Evolutionary conservation across 306 rosid genomes (phyloP).

Genomic region (Quercus aquifolioides): DNA sequence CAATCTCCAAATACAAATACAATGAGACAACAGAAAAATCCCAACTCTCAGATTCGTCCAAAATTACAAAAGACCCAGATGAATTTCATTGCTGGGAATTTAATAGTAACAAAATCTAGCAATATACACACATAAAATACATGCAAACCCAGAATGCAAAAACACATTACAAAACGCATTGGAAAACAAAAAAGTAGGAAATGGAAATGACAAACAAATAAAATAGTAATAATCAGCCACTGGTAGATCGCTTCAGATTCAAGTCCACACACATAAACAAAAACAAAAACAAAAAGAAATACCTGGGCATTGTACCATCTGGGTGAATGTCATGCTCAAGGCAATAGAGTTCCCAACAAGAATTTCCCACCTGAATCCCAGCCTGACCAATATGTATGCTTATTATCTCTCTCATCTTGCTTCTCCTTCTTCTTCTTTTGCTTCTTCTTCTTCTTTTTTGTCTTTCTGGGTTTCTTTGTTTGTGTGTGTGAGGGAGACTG

Average conservation of each 20-base stretch:
- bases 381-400: slow-evolving; percentile 99
- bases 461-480: neutral
- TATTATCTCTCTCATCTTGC: slow-evolving; percentile 82
- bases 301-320: slow-evolving; percentile 97
- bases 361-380: slow-evolving; percentile 94
- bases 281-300: neutral
- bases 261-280: no score
- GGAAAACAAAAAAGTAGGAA: no score
- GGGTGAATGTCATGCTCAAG: slow-evolving; percentile 96
- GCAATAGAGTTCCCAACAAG: slow-evolving; percentile 99
- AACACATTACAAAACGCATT: no score
- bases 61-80: neutral
- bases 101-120: neutral
- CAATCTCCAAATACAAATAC: neutral
- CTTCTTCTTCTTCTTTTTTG: neutral
- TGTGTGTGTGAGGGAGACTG: neutral
- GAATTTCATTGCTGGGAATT: neutral
- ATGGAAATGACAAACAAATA: no score
- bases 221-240: no score
- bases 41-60: neutral
- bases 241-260: no score
- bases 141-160: no score
- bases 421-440: neutral
- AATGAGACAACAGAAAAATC: neutral
- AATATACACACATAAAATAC: neutral